Evolutionary conservation across 305 asterid genomes (phyloP).

Genomic region (Rubia tinctorum): DNA sequence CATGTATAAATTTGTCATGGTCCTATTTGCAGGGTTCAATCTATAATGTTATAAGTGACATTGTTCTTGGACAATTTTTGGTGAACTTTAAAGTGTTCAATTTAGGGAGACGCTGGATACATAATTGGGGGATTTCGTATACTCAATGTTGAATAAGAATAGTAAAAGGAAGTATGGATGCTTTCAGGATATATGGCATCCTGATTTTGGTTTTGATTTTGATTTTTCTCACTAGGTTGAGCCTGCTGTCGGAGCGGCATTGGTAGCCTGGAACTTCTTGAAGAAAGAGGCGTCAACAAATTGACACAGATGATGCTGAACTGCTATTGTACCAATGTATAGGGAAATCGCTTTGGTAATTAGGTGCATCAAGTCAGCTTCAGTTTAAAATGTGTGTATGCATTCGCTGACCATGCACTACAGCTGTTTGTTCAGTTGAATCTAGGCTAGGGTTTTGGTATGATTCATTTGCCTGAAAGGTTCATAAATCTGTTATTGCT

Average conservation of each 20-base stretch:
- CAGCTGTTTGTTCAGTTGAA: conserved; percentile 1
- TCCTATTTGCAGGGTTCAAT: background rate
- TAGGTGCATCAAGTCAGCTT: background rate
- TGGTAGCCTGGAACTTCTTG: conserved; percentile 63
- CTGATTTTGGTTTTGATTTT: background rate
- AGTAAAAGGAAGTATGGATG: background rate
- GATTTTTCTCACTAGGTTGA: conserved; percentile 43
- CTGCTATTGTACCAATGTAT: background rate
- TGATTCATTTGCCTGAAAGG: background rate
- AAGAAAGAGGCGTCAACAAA: conserved; percentile 44
- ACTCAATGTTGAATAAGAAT: background rate
- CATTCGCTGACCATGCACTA: background rate
- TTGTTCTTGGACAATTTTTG: background rate
- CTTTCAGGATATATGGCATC: background rate
- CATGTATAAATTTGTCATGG: background rate
- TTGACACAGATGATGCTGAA: conserved; percentile 42
- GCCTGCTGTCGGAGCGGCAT: conserved; percentile 88
- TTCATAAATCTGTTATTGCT: background rate
- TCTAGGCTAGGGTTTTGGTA: background rate
- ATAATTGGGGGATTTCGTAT: background rate
- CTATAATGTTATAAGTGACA: background rate
- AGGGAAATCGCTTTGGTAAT: background rate
- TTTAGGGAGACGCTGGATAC: background rate
- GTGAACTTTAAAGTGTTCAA: conserved; percentile 1
- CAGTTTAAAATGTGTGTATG: background rate